Evolutionary conservation across 1,284 basidiomycete genomes (phyloP).

Genomic region (Malassezia equina): DNA sequence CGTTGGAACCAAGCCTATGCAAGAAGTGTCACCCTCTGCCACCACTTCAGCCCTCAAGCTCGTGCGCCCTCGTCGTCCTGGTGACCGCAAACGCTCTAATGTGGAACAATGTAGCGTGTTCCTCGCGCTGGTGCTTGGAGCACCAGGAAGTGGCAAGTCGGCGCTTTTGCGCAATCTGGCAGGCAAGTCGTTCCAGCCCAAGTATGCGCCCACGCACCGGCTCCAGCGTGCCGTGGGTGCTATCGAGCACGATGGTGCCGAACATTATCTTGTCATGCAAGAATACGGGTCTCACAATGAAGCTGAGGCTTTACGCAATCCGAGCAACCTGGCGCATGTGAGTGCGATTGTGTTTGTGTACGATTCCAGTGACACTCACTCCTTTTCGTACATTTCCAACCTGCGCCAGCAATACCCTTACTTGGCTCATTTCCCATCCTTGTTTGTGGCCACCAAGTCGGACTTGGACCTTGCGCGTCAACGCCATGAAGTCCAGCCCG

Average conservation of each 20-base stretch:
- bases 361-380: slow-evolving; percentile 96
- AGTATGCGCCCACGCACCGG: slow-evolving; percentile 77
- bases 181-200: slow-evolving; percentile 56
- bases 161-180: slow-evolving; percentile 73
- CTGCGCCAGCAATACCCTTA: slow-evolving; percentile 83
- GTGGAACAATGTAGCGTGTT: slow-evolving; percentile 38
- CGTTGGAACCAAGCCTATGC: not conserved
- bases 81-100: slow-evolving; percentile 63
- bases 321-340: slow-evolving; percentile 78
- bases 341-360: slow-evolving; percentile 93
- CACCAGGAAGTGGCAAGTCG: slow-evolving; percentile 91
- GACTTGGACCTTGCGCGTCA: slow-evolving; percentile 76
- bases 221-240: slow-evolving; percentile 85
- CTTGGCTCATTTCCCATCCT: slow-evolving; percentile 73
- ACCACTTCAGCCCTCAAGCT: slow-evolving; percentile 41
- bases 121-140: slow-evolving; percentile 77
- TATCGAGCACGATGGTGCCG: slow-evolving; percentile 84
- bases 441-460: slow-evolving; percentile 98
- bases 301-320: slow-evolving; percentile 73
- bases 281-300: slow-evolving; percentile 81
- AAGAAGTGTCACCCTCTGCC: slow-evolving; percentile 20
- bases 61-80: slow-evolving; percentile 52
- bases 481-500: slow-evolving; percentile 93
- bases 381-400: slow-evolving; percentile 95
- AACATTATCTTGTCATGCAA: slow-evolving; percentile 83